Evolutionary conservation across 2,329 filamentous ascomycete species (phyloP), one percentile per base, ranked within the genome.

Genomic region (Ceratocystis destructans): DNA sequence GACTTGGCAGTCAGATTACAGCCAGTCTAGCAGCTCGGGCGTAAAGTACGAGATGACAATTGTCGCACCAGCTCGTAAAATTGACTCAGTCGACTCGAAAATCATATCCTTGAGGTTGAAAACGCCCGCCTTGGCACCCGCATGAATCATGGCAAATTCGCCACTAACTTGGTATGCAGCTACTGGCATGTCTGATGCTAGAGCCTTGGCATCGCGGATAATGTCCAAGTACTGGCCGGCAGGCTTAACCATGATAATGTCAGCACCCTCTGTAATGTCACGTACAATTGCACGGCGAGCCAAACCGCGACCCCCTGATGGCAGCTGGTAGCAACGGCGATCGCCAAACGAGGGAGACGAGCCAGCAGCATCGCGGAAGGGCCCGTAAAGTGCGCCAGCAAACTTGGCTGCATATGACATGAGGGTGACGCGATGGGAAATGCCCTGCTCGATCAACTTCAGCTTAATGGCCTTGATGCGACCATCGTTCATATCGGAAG

Each of bases 401-500:
- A 99, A 99, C 76, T 99, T 99, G 73, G 94, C 94, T 15, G 91
- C 91, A 77, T 99, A 99, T 3, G 91, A 96, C 94, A 99, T 97
- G 69, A 99, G 82, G 65, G 96, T 83, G 12, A 93, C 88, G 74
- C 88, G 87, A 79, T 99, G 94, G 5, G 92, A 88, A 71, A 97
- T 89, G 65, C 93, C 93, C 67, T 91, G 87, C 76, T 97, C 93
- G 67, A 97, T 97, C 69, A 99, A 81, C 80, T 96, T 97, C 65
- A 96, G 83, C 81, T 99, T 99, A 76, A 99, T 99, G 69, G 92
- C 93, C 67, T 93, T 89, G 72, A 99, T 95, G 70, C 94, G 88
- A 33, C 94, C 94, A 75, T 99, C 94, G 75, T 97, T 99, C 94
- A 99, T 99, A 76, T 99, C 94, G 1, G 90, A 96, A 1, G 94